Base-by-base conservation (phyloP, 1,139 yeast genomes). In the Kodamaea plutei region DNA sequence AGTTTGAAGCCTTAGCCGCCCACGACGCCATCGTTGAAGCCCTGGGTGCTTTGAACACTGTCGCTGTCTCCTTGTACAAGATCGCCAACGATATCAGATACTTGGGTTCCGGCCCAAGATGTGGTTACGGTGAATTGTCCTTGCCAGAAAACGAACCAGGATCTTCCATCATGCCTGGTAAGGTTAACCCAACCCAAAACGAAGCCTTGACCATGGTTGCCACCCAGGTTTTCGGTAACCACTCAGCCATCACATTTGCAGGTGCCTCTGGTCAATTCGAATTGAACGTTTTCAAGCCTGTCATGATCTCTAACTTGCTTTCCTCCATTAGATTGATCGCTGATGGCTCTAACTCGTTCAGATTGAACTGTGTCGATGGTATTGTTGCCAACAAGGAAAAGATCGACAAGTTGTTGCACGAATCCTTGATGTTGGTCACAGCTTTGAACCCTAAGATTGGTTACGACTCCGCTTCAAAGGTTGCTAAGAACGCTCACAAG, bases 261-360 rank as follows among this genome's bases (percentile, higher is more conserved):
- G 98, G 98, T 52, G 96, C 98, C 23, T 84, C 95, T 27, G 98
- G 98, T 50, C 98, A 93, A 69, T 91, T 93, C 49, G 98, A 91
- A 70, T 78, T 91, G 61, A 91, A 91, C 62, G 98, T 93, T 26
- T 91, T 88, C 80, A 91, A 91, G 73, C 98, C 98, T 30, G 89
- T 91, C 31, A 70, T 91, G 85, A 85, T 85, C 54, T 72, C 89
- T 44, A 91, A 91, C 76, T 73, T 91, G 61, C 75, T 91, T 52
- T 76, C 84, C 39, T 87, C 96, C 8, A 69, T 89, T 47, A 79
- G 96, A 61, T 73, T 91, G 52, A 64, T 91, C 45, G 93, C 91
- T 35, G 98, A 91, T 55, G 96, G 94, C 44, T 67, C 78, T 43
- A 72, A 77, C 54, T 89, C 97, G 12, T 91, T 91, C 81, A 79